These are phyloP conservation scores for Ogataea zsoltii DNA, from an alignment of 805 yeast species.

Conservation along the genomic window DNA sequence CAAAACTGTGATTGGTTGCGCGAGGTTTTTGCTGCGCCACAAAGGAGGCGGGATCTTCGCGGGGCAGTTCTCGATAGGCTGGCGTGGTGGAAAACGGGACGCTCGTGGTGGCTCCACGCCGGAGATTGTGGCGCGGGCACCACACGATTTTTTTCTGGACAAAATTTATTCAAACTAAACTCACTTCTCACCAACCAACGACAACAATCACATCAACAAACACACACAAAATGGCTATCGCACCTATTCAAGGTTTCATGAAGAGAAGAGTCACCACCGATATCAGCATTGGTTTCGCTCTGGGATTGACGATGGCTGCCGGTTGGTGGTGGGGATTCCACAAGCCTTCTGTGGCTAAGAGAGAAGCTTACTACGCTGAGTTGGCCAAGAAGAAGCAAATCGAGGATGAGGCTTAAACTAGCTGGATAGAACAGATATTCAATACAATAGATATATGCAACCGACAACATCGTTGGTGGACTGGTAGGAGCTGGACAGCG, in stretches of 20 bases:
- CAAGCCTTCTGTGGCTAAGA: slow-evolving; percentile 65
- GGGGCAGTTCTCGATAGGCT: no score
- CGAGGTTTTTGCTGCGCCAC: slow-evolving; percentile 2
- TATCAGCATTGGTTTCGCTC: slow-evolving; percentile 56
- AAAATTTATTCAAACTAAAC: not conserved
- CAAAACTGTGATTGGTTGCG: slow-evolving; percentile 11
- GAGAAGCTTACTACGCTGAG: slow-evolving; percentile 84
- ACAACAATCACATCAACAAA: not conserved
- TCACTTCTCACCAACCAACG: not conserved
- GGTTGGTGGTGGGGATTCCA: slow-evolving; percentile 89
- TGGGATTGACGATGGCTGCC: slow-evolving; percentile 52
- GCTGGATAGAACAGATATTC: not conserved
- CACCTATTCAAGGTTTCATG: slow-evolving; percentile 83
- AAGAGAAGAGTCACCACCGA: slow-evolving; percentile 81
- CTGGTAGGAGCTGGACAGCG: not conserved
- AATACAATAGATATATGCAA: not conserved
- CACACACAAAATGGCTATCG: slow-evolving; percentile 59
- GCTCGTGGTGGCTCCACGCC: no score
- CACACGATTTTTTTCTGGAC: no score
- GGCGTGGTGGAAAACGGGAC: no score
- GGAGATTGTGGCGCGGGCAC: no score
- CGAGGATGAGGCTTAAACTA: slow-evolving; percentile 41
- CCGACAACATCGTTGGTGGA: no score
- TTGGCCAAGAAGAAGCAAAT: slow-evolving; percentile 73
- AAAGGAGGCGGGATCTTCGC: slow-evolving; percentile 1